A percentile compares a stretch with the other conserved stretches of the same genome.
Evolutionary conservation across 1,284 basidiomycete species (phyloP).

Genomic region (Megacollybia platyphylla): DNA sequence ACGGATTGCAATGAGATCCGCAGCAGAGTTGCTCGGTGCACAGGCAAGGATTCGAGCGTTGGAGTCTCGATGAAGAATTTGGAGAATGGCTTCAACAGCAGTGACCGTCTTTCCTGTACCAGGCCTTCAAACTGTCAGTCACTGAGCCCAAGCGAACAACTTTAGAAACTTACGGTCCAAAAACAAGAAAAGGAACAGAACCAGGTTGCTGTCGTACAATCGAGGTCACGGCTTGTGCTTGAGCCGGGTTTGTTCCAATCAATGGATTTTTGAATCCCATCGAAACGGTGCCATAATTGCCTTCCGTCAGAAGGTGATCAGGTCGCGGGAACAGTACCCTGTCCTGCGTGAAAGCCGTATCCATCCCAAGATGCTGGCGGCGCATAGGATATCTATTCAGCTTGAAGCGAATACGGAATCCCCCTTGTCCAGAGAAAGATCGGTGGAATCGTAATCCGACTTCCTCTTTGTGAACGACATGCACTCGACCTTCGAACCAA

Average conservation of each 20-base stretch:
- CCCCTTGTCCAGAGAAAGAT: conserved; percentile 23
- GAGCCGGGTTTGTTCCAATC: conserved; percentile 35
- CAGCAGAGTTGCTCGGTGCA: conserved; percentile 31
- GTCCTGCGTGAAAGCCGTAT: conserved; percentile 12
- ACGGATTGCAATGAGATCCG: conserved; percentile 35
- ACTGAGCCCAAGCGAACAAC: neutral
- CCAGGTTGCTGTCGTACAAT: conserved; percentile 32
- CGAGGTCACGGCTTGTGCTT: conserved; percentile 39
- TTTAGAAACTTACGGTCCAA: conserved; percentile 44
- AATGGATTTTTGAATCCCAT: conserved; percentile 23
- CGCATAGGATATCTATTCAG: conserved; percentile 38
- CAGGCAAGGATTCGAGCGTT: conserved; percentile 21
- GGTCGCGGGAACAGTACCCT: conserved; percentile 7
- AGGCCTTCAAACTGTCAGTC: conserved; percentile 1
- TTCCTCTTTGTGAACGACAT: conserved; percentile 32
- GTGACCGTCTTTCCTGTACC: conserved; percentile 38
- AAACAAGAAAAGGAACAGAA: conserved; percentile 44
- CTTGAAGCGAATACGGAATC: conserved; percentile 39
- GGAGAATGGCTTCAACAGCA: conserved; percentile 34
- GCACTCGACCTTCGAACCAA: conserved; percentile 49
- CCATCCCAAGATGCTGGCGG: conserved; percentile 42
- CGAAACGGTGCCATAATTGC: neutral
- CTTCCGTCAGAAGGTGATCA: conserved; percentile 1
- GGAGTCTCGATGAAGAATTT: conserved; percentile 22
- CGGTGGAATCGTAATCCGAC: conserved; percentile 40